Base-by-base conservation (phyloP, 2,329 filamentous ascomycete genomes). In the Ascochyta rabiei region DNA sequence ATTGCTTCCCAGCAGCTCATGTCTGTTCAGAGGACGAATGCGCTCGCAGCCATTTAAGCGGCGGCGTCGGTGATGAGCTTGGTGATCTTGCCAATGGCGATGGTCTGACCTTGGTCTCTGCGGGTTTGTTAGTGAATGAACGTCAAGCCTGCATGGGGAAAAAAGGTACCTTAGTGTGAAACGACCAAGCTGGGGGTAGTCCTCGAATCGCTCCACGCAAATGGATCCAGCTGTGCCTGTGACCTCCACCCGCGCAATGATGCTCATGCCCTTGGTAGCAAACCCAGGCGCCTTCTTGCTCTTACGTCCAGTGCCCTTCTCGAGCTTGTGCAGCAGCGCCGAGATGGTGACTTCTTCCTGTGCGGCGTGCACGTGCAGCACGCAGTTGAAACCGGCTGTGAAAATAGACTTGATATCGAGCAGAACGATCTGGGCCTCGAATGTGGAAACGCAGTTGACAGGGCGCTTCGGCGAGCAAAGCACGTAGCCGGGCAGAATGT, bases 51-150 rank as follows among this genome's bases (percentile, higher is more conserved):
- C 8, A 38, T 15, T 57, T 61, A 66, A 56, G 63, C 63, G 4
- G 61, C 55, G 15, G 39, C 8, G 34, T 74, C 72, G 2, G 72
- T 74, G 60, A 90, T 86, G 57, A 99, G 84, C 84, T 93, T 97
- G 56, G 91, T 97, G 76, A 99, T 96, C 85, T 99, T 99, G 72
- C 95, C 95, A 80, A 99, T 99, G 52, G 95, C 95, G 80, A 99
- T 97, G 0, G 95, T 99, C 89, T 98, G 93, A 69, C 95, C 95
- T 88, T 98, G 72, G 51, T 69, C 49, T 73, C 60, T 65, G 46
- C 61, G 21, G 50, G 19, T 30, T 34, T 67, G 73, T 73, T 65
- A 74, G 71, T 48, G 18, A 12, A 37, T n/a, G 30, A 15, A 24
- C 34, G 6, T 26, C n/a, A 6, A 13, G 6, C 9, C 5, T 16